Evolutionary conservation across 805 yeast species (phyloP), one percentile per base, ranked within the genome.

Genomic region (Lipomyces kockii): DNA sequence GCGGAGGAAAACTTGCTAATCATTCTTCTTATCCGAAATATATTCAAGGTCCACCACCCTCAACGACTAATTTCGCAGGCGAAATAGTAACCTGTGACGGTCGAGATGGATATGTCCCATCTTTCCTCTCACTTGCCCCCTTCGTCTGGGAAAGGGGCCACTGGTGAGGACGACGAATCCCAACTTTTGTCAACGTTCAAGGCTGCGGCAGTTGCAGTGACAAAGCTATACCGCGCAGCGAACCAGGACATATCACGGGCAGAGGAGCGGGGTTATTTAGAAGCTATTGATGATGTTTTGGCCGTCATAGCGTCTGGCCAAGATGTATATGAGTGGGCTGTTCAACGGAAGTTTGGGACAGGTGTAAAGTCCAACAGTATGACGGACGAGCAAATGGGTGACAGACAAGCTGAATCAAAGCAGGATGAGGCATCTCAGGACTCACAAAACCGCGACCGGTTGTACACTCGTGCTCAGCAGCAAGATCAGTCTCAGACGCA

Each of bases 141-240:
- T 2, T 81, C 88, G 0, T 81, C 80, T 54, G 84, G 83, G 46
- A 80, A 81, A 8, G 29, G 39, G 59, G 14, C 59, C 37, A 60
- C 35, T 27, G 60, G 32, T 14, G 66, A 78, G 34, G 84, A 82
- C 35, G 78, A 87, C 58, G 84, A 83, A 67, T 79, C 77, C 55
- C 89, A 88, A 58, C 80, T 89, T 35, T 82, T 87, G 0, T 77
- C 80, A n/a, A 89, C 88, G 74, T 89, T 89, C 78, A 88, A 86
- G 76, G 82, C 82, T 64, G 92, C 92, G 6, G 92, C 92, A 34
- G 84, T 87, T 64, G 83, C 90, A 6, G 90, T 89, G 34, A 89
- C 92, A 17, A 84, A 88, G 14, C 79, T 89, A 35, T 89, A 89
- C 72, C 78, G 91, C 60, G 76, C 87, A 4, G 85, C 91, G 8